These are phyloP conservation scores for Gamsiella multidivaricata DNA, from an alignment of 192 early-diverging fungal genomes.

Conservation along the genomic window DNA sequence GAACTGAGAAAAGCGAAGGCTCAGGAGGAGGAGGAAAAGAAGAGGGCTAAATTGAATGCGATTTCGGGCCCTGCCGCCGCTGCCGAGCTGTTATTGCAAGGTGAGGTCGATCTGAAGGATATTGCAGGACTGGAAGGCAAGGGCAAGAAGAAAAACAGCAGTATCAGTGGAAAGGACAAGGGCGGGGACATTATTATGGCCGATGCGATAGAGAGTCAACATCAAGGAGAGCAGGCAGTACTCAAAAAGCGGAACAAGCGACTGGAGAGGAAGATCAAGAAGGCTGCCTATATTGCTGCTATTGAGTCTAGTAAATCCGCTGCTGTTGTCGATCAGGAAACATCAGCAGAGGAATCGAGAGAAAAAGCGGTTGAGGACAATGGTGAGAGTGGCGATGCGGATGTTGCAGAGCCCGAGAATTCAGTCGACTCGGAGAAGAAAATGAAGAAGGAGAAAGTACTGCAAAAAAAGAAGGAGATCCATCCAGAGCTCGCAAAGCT, in stretches of 20 bases:
- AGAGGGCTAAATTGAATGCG: slow-evolving; percentile 18
- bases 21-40: slow-evolving; percentile 21
- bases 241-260: slow-evolving; percentile 53
- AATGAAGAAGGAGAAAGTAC: slow-evolving; percentile 11
- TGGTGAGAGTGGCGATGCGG: slow-evolving; percentile 1
- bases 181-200: slow-evolving; percentile 8
- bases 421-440: not conserved
- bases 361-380: not conserved
- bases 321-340: not conserved
- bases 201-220: not conserved
- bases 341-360: not conserved
- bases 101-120: slow-evolving; percentile 29
- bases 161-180: too few relatives aligned
- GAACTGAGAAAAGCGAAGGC: slow-evolving; percentile 40
- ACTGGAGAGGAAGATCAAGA: slow-evolving; percentile 49
- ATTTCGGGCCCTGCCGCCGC: slow-evolving; percentile 15
- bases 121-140: slow-evolving; percentile 26
- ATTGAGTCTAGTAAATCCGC: slow-evolving; percentile 19
- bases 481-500: slow-evolving; percentile 38
- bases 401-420: not conserved
- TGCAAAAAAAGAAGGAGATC: not conserved
- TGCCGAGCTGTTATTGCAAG: slow-evolving; percentile 35
- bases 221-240: not conserved
- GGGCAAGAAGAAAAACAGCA: not conserved
- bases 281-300: slow-evolving; percentile 44